phyloP scores from a whole-genome alignment of 495 filamentous ascomycete genomes.

The Lindgomyces ingoldianus region DNA sequence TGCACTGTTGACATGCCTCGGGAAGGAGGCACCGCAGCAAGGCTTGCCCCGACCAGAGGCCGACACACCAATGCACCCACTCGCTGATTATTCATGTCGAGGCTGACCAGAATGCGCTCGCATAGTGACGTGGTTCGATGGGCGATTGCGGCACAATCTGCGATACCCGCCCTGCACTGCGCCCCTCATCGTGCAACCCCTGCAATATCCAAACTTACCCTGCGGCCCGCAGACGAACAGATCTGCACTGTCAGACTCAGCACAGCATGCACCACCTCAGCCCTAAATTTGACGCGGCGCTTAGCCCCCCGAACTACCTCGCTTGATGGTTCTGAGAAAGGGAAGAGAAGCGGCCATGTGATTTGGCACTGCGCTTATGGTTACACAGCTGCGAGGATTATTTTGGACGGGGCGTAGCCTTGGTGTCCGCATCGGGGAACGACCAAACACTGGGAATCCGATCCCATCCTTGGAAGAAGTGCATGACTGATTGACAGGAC shows the following conservation, averaged over 20 bases:
- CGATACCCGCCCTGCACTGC: neutral
- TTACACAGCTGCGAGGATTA: neutral
- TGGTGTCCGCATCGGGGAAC: neutral
- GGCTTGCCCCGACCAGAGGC: neutral
- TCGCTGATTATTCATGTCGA: slow-evolving; percentile 18
- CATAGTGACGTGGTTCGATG: neutral
- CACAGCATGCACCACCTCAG: slow-evolving; percentile 10
- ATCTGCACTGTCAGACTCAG: too few relatives aligned
- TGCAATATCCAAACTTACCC: neutral
- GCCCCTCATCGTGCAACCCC: slow-evolving; percentile 3
- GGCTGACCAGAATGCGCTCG: slow-evolving; percentile 8
- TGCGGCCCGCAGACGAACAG: neutral
- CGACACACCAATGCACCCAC: neutral
- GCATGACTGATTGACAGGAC: too few relatives aligned
- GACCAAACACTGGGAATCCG: neutral
- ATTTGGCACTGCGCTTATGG: neutral
- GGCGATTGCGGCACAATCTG: neutral
- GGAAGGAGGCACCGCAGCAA: neutral
- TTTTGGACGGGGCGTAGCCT: neutral
- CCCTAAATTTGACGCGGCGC: slow-evolving; percentile 18
- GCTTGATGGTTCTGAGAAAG: neutral
- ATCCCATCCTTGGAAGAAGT: too few relatives aligned
- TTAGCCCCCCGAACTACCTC: neutral
- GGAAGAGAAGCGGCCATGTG: neutral
- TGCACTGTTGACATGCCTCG: neutral